phyloP scores from a whole-genome alignment of 345 rosid species.

The Syzygium grande region DNA sequence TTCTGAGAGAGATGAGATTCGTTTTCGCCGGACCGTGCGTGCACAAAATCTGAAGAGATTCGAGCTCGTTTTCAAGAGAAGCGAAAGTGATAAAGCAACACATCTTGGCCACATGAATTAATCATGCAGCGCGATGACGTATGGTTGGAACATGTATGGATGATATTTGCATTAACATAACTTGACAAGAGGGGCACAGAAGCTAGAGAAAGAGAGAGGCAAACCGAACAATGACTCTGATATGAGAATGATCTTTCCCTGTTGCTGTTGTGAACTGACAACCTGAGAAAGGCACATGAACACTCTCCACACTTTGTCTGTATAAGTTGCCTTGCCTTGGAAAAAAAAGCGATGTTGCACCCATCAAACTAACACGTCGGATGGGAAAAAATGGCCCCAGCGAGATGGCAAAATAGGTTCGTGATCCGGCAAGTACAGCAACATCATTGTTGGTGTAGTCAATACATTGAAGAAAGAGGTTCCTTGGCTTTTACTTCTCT shows the following conservation, averaged over 20 bases:
- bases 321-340: conserved; percentile 8
- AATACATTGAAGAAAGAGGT: not conserved
- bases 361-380: not conserved
- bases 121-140: not conserved
- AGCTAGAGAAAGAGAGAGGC: not conserved
- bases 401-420: not conserved
- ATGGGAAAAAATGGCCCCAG: not conserved
- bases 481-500: conserved; percentile 41
- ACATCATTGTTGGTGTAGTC: not conserved
- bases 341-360: conserved; percentile 8
- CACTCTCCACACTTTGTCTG: not conserved
- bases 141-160: not conserved
- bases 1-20: not conserved
- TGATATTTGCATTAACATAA: not conserved
- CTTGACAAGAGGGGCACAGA: not conserved
- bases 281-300: not conserved
- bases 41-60: not conserved
- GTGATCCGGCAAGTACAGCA: conserved; percentile 1
- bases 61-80: not conserved
- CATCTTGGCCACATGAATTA: not conserved
- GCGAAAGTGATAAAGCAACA: not conserved
- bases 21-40: not conserved
- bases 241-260: not conserved
- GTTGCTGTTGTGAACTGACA: not conserved
- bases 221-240: not conserved